Percentiles rank a stretch among this genome's conserved stretches.
phyloP scores from a whole-genome alignment of 371 early-diverging fungal genomes.

The Capillidium rhysosporum region DNA sequence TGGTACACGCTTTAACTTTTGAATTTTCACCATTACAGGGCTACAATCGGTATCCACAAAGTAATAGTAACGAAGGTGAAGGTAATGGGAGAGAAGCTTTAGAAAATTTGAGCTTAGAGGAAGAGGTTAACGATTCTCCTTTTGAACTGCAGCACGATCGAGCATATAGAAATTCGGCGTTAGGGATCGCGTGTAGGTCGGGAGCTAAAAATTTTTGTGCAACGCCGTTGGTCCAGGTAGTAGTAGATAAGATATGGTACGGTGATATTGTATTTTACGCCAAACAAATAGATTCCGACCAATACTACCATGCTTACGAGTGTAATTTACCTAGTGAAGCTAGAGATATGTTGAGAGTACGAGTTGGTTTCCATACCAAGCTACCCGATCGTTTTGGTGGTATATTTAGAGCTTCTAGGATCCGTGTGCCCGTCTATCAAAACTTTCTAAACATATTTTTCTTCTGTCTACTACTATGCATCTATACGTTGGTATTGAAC shows the following conservation, averaged over 20 bases:
- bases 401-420: slow-evolving; percentile 4
- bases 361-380: neutral
- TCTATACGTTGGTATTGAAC: neutral
- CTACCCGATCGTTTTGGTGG: slow-evolving; percentile 1
- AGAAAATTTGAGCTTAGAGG: neutral
- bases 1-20: slow-evolving; percentile 1
- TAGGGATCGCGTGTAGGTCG: neutral
- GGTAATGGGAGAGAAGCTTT: neutral
- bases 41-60: neutral
- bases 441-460: slow-evolving; percentile 1
- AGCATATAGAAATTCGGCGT: neutral
- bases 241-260: neutral
- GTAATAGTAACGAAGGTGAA: neutral
- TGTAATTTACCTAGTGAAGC: neutral
- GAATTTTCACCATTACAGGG: slow-evolving; percentile 6
- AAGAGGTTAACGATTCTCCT: neutral
- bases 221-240: neutral
- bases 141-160: neutral
- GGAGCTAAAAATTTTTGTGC: neutral
- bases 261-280: slow-evolving; percentile 6
- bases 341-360: neutral
- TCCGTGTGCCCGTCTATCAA: slow-evolving; percentile 5
- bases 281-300: slow-evolving; percentile 3
- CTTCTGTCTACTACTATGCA: neutral
- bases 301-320: neutral